phyloP scores from a whole-genome alignment of 352 stramenopile genomes.

The Phytophthora tentaculata region DNA sequence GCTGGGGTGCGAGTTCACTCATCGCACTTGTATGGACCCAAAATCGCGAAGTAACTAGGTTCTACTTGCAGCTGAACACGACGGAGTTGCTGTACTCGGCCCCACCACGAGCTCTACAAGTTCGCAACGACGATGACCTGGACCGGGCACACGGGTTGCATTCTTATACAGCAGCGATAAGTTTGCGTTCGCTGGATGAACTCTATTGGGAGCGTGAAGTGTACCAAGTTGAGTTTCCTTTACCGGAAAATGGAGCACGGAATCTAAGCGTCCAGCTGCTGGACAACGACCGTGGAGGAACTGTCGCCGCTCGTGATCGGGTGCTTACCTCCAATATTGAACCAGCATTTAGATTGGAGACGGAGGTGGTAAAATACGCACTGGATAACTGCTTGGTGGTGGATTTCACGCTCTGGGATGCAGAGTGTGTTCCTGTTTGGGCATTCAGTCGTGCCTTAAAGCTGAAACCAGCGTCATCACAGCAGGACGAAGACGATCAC shows the following conservation, averaged over 20 bases:
- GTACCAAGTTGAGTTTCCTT: conserved; percentile 48
- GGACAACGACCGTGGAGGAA: conserved; percentile 38
- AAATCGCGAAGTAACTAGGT: conserved; percentile 43
- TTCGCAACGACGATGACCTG: conserved; percentile 52
- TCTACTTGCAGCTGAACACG: conserved; percentile 60
- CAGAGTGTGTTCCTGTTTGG: conserved; percentile 56
- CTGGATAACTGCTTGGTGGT: conserved; percentile 53
- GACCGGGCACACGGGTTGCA: conserved; percentile 46
- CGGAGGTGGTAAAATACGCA: conserved; percentile 48
- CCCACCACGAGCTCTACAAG: conserved; percentile 37
- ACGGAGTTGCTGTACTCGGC: conserved; percentile 54
- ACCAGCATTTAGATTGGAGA: conserved; percentile 36
- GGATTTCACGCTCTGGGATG: conserved; percentile 67
- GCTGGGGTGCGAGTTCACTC: conserved; percentile 49
- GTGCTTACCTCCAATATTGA: conserved; percentile 34
- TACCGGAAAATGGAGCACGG: background rate
- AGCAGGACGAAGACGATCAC: conserved; percentile 13
- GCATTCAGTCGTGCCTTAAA: conserved; percentile 44
- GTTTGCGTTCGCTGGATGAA: conserved; percentile 47
- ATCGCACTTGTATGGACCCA: conserved; percentile 59
- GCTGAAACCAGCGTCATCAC: conserved; percentile 5
- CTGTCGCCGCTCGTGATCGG: conserved; percentile 45
- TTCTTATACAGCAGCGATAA: conserved; percentile 55
- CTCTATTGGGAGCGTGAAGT: conserved; percentile 63
- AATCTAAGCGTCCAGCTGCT: conserved; percentile 37